Evolutionary conservation across 2,329 filamentous ascomycete species (phyloP).

Genomic region (Cyclaneusma minus): DNA sequence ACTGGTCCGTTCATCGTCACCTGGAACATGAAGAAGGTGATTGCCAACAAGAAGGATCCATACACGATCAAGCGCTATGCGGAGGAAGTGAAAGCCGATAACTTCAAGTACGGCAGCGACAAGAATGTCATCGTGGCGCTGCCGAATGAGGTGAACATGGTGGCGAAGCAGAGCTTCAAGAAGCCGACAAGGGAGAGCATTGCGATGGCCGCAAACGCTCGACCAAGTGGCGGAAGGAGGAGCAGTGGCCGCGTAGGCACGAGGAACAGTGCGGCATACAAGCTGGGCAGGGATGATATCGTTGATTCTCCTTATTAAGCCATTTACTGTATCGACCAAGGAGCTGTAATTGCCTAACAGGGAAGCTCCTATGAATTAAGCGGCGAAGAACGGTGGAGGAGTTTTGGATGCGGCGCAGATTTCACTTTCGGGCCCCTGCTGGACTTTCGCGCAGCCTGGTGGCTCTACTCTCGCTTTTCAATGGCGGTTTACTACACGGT

Average conservation of each 20-base stretch:
- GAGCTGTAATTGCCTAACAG: too few species aligned
- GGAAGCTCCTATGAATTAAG: too few species aligned
- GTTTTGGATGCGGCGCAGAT: too few species aligned
- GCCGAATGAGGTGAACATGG: constrained; percentile 97
- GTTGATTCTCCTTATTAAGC: constrained; percentile 52
- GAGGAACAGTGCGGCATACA: constrained; percentile 45
- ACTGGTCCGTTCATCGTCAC: constrained; percentile 95
- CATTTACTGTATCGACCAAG: not conserved
- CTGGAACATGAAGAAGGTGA: constrained; percentile 85
- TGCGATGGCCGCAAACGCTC: constrained; percentile 38
- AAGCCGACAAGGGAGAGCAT: constrained; percentile 90
- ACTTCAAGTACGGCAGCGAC: constrained; percentile 93
- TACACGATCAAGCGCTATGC: constrained; percentile 95
- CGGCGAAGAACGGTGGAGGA: too few species aligned
- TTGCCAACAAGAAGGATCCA: constrained; percentile 66
- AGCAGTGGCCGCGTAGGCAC: constrained; percentile 35
- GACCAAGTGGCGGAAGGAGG: constrained; percentile 29
- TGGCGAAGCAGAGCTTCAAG: constrained; percentile 71
- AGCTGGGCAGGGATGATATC: constrained; percentile 67
- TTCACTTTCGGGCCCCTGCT: too few species aligned
- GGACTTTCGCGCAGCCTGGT: too few species aligned
- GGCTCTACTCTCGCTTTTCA: too few species aligned
- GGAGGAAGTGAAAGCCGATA: constrained; percentile 93
- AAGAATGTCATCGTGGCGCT: constrained; percentile 97
- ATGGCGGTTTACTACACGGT: too few species aligned